Percentiles rank a stretch among this genome's conserved stretches.
Evolutionary conservation across 1,284 basidiomycete species (phyloP).

Genomic region (Cutaneotrichosporon sp.): DNA sequence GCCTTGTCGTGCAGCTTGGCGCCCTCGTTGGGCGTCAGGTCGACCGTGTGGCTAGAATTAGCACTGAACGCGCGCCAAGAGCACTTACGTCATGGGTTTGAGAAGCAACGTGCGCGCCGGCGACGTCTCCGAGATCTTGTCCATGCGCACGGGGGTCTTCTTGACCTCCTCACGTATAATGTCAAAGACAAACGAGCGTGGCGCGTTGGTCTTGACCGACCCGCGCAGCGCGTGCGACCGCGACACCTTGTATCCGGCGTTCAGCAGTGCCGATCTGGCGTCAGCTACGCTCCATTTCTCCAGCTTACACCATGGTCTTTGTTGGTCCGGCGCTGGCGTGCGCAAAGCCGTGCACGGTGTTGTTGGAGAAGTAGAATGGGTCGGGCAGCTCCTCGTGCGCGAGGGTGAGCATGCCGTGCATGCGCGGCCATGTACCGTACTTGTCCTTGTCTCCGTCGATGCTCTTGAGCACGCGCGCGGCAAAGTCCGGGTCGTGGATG

Average conservation of each 20-base stretch:
- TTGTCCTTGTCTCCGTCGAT: conserved; percentile 55
- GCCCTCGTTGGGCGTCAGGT: conserved; percentile 67
- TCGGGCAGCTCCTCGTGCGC: conserved; percentile 78
- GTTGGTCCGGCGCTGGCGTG: conserved; percentile 51
- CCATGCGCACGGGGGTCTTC: conserved; percentile 67
- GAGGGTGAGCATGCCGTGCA: conserved; percentile 91
- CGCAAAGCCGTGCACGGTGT: conserved; percentile 64
- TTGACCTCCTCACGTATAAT: conserved; percentile 79
- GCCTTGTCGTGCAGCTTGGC: conserved; percentile 52
- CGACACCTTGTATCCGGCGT: conserved; percentile 77
- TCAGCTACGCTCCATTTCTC: neutral
- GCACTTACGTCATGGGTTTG: conserved; percentile 61
- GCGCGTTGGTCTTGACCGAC: conserved; percentile 84
- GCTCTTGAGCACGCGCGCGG: conserved; percentile 67
- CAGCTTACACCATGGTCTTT: conserved; percentile 61
- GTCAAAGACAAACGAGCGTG: conserved; percentile 68
- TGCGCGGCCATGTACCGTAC: conserved; percentile 76
- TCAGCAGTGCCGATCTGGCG: conserved; percentile 72
- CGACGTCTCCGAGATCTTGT: conserved; percentile 66
- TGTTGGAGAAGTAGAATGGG: conserved; percentile 89
- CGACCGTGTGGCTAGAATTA: conserved; percentile 56
- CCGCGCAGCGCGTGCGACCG: conserved; percentile 85
- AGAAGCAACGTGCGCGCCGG: conserved; percentile 61
- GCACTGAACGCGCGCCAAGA: neutral
- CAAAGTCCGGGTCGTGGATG: conserved; percentile 73